These are phyloP conservation scores for Hibiscus syriacus DNA, from an alignment of 345 rosid genomes.

Conservation along the genomic window DNA sequence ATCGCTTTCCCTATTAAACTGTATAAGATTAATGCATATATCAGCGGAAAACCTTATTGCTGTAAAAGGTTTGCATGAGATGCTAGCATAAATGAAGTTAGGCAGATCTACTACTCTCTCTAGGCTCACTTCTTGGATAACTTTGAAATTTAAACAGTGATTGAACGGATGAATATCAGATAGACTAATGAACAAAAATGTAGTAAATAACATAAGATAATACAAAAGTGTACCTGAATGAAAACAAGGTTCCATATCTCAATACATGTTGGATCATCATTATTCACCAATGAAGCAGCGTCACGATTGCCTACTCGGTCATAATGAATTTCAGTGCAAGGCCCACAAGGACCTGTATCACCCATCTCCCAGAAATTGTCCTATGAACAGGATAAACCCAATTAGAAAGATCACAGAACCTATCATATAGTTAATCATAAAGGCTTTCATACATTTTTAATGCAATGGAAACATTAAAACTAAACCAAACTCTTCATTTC, in stretches of 20 bases:
- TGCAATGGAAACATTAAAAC: not conserved
- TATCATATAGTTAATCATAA: not conserved
- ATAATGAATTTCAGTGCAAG: slow-evolving; percentile 95
- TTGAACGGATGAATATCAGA: not conserved
- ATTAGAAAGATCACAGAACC: not conserved
- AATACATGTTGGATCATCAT: slow-evolving; percentile 98
- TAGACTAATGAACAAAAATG: not conserved
- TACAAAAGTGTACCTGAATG: slow-evolving; percentile 62
- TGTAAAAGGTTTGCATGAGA: not conserved
- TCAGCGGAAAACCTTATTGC: not conserved
- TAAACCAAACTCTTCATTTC: not conserved
- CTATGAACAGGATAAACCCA: slow-evolving; percentile 26
- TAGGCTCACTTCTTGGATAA: not conserved
- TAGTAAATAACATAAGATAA: not conserved
- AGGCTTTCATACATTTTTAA: not conserved
- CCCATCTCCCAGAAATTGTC: slow-evolving; percentile 99
- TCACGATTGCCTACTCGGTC: slow-evolving; percentile 89
- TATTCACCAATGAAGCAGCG: slow-evolving; percentile 77
- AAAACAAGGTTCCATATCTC: slow-evolving; percentile 99
- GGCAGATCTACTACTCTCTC: not conserved
- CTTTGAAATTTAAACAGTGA: not conserved
- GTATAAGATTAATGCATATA: slow-evolving; percentile 15
- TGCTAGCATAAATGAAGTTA: not conserved
- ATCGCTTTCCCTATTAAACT: slow-evolving; percentile 95
- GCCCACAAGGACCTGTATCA: slow-evolving; percentile 98